A percentile compares a stretch with the other conserved stretches of the same genome.
phyloP scores from a whole-genome alignment of 805 yeast species.

The Myxozyma neglecta region DNA sequence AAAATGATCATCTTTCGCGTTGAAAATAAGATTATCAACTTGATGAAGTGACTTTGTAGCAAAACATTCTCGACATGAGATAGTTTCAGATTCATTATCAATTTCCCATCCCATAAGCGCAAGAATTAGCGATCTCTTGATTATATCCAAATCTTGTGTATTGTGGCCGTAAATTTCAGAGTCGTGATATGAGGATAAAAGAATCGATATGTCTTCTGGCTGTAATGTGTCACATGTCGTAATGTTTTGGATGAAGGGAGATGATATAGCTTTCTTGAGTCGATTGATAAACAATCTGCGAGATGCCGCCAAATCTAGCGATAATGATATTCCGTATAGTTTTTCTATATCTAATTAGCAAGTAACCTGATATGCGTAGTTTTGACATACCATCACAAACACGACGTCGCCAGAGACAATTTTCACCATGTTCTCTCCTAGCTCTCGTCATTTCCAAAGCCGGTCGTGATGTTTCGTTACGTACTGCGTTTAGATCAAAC shows the following conservation, averaged over 20 bases:
- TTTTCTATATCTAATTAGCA: neutral
- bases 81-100: neutral
- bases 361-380: too few relatives aligned
- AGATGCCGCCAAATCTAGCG: constrained; percentile 1
- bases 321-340: constrained; percentile 8
- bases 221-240: neutral
- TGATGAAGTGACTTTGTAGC: neutral
- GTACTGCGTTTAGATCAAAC: neutral
- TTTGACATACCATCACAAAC: constrained; percentile 21
- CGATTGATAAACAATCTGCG: neutral
- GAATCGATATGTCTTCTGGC: neutral
- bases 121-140: neutral
- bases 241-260: neutral
- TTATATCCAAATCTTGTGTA: neutral
- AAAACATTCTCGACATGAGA: constrained; percentile 5
- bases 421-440: constrained; percentile 7
- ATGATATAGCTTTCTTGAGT: neutral
- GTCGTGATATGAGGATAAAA: neutral
- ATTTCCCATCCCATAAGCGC: neutral
- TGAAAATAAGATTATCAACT: neutral
- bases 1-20: constrained; percentile 17
- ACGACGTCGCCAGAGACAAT: constrained; percentile 24
- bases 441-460: constrained; percentile 10
- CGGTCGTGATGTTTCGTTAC: neutral
- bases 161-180: neutral